Base-by-base conservation (phyloP, 345 rosid genomes). In the Hypericum perforatum region DNA sequence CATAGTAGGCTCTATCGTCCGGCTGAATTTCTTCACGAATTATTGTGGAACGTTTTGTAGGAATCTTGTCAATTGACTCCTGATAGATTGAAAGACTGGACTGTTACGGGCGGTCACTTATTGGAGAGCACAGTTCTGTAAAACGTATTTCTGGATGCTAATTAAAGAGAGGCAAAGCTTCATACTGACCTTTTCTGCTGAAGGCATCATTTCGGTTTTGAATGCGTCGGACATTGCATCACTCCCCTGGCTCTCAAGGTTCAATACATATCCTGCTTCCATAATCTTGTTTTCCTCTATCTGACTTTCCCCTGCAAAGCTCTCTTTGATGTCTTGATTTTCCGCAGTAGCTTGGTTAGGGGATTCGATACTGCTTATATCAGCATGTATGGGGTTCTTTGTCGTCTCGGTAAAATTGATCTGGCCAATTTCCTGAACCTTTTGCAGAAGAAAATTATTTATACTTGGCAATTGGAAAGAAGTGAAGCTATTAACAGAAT, bases 181-280 rank as follows among this genome's bases (percentile, higher is more conserved):
- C 32, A 22, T 22, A 22, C 1, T 69, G 43, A 85, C 95, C 85
- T 78, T 52, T 22, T 72, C n/a, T 14, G 37, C 59, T 9, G 32
- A 32, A 15, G 65, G 39, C 56, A 14, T 32, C 41, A 61, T 66
- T 45, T 68, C 72, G 58, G 60, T 47, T 6, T 8, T 54, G 66
- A 57, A 61, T 37, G 10, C 68, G 58, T 37, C 57, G 39, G 57
- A 61, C 52, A 37, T 62, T 43, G 46, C 58, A 45, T 61, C 58
- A 6, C 46, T 53, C n/a, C 50, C 56, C 11, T 1, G 62, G 46
- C 37, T 45, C 59, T 41, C 54, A 9, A 48, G 41, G 41, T 52
- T 16, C 41, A 51, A 11, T 51, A 43, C 42, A 0, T 43, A 55
- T 47, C 41, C 53, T 6, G 41, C 48, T 12, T 69, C 60, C 47